A percentile compares a stretch with the other conserved stretches of the same genome.
phyloP scores from a whole-genome alignment of 352 stramenopile genomes.

The Phytophthora pinifolia region DNA sequence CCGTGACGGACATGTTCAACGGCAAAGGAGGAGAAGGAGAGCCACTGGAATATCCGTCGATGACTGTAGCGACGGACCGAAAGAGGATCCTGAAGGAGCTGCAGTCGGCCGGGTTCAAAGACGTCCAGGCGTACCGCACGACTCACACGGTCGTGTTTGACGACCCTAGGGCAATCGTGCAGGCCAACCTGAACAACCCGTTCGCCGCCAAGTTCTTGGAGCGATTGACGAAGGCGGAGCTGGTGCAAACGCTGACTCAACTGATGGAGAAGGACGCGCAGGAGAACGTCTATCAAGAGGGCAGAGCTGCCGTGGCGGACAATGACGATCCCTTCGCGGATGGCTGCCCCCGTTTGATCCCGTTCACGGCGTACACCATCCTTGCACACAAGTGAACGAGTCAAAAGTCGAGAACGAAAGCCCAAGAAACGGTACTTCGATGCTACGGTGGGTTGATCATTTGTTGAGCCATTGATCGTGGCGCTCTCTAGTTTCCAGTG shows the following conservation, averaged over 20 bases:
- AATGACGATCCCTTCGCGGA: slow-evolving; percentile 18
- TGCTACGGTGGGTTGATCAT: slow-evolving; percentile 26
- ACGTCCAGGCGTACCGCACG: slow-evolving; percentile 27
- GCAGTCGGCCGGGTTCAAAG: slow-evolving; percentile 21
- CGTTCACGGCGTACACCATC: slow-evolving; percentile 29
- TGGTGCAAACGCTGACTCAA: slow-evolving; percentile 18
- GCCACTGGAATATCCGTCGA: slow-evolving; percentile 7
- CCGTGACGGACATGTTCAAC: slow-evolving; percentile 35
- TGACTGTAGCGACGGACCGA: slow-evolving; percentile 13
- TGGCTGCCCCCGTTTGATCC: slow-evolving; percentile 24
- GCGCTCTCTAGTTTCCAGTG: slow-evolving; percentile 15
- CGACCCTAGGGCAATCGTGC: slow-evolving; percentile 24
- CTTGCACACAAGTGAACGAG: slow-evolving; percentile 29
- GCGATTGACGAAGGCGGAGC: slow-evolving; percentile 24
- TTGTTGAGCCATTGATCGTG: slow-evolving; percentile 11
- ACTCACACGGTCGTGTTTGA: slow-evolving; percentile 39
- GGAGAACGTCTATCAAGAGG: slow-evolving; percentile 24
- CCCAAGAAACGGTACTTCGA: background rate
- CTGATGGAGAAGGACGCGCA: slow-evolving; percentile 25
- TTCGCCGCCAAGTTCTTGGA: slow-evolving; percentile 32
- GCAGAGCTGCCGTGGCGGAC: background rate
- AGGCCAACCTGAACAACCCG: slow-evolving; percentile 31
- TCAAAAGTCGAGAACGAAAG: too few species aligned
- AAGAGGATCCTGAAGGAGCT: slow-evolving; percentile 25
- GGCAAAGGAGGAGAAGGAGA: slow-evolving; percentile 14